phyloP scores from a whole-genome alignment of 148 eudicot species.

The Amaranthus palmeri region DNA sequence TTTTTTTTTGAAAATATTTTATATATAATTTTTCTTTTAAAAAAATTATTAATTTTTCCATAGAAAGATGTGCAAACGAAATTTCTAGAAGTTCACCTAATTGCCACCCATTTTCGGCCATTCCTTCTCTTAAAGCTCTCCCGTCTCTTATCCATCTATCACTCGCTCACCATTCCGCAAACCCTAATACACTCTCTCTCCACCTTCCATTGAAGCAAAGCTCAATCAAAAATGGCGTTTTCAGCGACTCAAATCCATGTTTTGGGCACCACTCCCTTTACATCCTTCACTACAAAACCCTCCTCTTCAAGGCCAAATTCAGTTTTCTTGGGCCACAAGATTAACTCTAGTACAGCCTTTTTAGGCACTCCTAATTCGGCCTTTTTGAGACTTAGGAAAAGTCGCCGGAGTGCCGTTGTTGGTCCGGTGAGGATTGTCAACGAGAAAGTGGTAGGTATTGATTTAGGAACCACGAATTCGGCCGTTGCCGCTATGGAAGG shows the following conservation, averaged over 20 bases:
- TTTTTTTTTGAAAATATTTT: no score
- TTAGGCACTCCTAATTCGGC: slow-evolving; percentile 30
- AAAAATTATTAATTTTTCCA: no score
- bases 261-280: slow-evolving; percentile 26
- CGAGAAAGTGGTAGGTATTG: slow-evolving; percentile 95
- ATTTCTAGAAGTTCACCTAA: slow-evolving; percentile 19
- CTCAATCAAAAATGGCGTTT: slow-evolving; percentile 34
- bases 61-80: no score
- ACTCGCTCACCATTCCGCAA: background rate
- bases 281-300: slow-evolving; percentile 15
- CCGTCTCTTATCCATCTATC: slow-evolving; percentile 15
- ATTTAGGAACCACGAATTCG: slow-evolving; percentile 89
- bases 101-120: slow-evolving; percentile 24
- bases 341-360: slow-evolving; percentile 13
- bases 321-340: slow-evolving; percentile 36
- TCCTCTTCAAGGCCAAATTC: slow-evolving; percentile 21
- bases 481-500: slow-evolving; percentile 99
- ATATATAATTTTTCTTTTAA: no score
- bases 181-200: slow-evolving; percentile 17
- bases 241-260: slow-evolving; percentile 45
- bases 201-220: background rate
- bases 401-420: background rate
- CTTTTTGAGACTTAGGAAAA: slow-evolving; percentile 26
- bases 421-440: slow-evolving; percentile 46
- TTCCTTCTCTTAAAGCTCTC: slow-evolving; percentile 16